Evolutionary conservation across 208 protist species (phyloP), one percentile per base, ranked within the genome.

Genomic region (Endotrypanum monterogeii): DNA sequence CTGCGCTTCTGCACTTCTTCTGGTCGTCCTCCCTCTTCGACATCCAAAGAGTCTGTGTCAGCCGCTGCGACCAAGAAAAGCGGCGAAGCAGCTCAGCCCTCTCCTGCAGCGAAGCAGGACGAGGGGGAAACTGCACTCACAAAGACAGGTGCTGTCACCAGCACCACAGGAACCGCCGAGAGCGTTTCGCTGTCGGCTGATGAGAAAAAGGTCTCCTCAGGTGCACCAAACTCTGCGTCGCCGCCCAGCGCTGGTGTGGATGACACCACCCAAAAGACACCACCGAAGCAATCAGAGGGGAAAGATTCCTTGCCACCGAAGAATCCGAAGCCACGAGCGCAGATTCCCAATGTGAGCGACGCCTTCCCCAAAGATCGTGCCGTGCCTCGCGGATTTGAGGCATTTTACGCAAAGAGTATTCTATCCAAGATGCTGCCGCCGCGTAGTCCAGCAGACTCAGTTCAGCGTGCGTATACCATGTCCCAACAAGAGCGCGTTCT

Each of bases 331-430:
- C 52, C 44, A 35, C 51, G 16, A 16, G 50, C 11, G 50, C 48
- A 20, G 23, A 32, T 8, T 28, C 16, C 30, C 9, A 72, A 62
- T 54, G 62, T 70, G 18, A 80, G 79, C 41, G 48, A 85, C 41
- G 71, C 52, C 25, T 78, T 76, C 46, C 54, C 68, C 50, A 82
- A 82, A 55, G 71, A 82, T 32, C 48, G 58, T 41, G 69, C 55
- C 41, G 58, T 89, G 23, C 91, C 91, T 16, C 85, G 86, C 30
- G 89, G 89, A 7, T 94, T 96, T 74, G 89, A 89, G 68, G 85
- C 83, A 0, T 92, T 95, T 67, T 90, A 95, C 72, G 84, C 48
- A 63, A 83, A 75, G 71, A 79, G 57, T 23, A 80, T 90, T 50
- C 52, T 82, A 56, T 71, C 74, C n/a, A 86, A 79, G 55, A 85